These are phyloP conservation scores for Tulasnella sp. DNA, from an alignment of 768 basidiomycete genomes.

Conservation along the genomic window DNA sequence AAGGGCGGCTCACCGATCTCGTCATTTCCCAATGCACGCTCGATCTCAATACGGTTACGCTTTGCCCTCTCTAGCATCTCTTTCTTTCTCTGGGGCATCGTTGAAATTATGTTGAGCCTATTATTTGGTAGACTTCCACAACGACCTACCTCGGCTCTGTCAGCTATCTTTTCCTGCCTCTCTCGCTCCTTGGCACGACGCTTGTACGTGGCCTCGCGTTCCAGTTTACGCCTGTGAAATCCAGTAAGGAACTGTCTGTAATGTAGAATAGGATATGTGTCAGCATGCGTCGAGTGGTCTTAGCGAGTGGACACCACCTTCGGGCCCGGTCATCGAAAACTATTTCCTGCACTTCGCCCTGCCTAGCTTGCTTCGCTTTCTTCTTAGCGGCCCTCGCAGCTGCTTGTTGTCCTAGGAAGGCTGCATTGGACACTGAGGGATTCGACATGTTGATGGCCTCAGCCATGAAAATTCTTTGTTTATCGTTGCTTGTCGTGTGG, in stretches of 20 bases:
- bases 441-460: not conserved
- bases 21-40: slow-evolving; percentile 50
- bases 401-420: slow-evolving; percentile 61
- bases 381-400: slow-evolving; percentile 57
- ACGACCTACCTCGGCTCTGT: slow-evolving; percentile 46
- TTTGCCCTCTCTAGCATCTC: slow-evolving; percentile 71
- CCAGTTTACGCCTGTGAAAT: slow-evolving; percentile 88
- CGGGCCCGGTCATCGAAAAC: slow-evolving; percentile 84
- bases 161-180: slow-evolving; percentile 66
- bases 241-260: slow-evolving; percentile 85
- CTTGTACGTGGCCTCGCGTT: slow-evolving; percentile 71
- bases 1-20: slow-evolving; percentile 1
- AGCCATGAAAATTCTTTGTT: not conserved
- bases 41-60: slow-evolving; percentile 73
- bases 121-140: not conserved
- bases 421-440: slow-evolving; percentile 44
- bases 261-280: not conserved
- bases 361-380: slow-evolving; percentile 51
- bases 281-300: not conserved
- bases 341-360: slow-evolving; percentile 70
- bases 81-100: slow-evolving; percentile 59
- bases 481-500: not conserved
- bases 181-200: slow-evolving; percentile 71
- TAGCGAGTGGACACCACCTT: slow-evolving; percentile 45
- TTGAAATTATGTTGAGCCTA: not conserved